Evolutionary conservation across 148 eudicot genomes (phyloP).

Genomic region (Cornus florida): DNA sequence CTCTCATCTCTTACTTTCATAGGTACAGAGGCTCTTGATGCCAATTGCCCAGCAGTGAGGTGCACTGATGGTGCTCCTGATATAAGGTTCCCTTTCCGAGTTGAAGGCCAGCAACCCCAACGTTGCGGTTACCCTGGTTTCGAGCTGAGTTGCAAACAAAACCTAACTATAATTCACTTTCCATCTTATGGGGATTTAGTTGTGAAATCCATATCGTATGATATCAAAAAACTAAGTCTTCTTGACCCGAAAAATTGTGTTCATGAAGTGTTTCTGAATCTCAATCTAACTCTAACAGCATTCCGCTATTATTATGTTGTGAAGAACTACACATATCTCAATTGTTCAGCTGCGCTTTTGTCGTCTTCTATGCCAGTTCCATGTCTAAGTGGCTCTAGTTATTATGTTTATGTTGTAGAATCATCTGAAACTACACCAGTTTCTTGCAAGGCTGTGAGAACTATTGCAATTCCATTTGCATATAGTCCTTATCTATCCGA

Average conservation of each 20-base stretch:
- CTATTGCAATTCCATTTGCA: constrained; percentile 35
- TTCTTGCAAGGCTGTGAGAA: constrained; percentile 30
- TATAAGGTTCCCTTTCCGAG: constrained; percentile 15
- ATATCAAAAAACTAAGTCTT: constrained; percentile 23
- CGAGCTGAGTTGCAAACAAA: constrained; percentile 28
- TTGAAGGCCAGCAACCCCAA: constrained; percentile 6
- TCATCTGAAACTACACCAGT: constrained; percentile 17
- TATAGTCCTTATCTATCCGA: constrained; percentile 39
- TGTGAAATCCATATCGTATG: constrained; percentile 38
- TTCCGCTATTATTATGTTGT: constrained; percentile 29
- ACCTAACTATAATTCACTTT: constrained; percentile 29
- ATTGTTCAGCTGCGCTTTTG: constrained; percentile 25
- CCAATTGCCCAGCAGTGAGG: constrained; percentile 1
- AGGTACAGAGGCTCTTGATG: background rate
- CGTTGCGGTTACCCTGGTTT: constrained; percentile 16
- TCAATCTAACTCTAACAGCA: constrained; percentile 26
- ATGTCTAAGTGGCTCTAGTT: constrained; percentile 24
- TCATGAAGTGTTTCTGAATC: constrained; percentile 38
- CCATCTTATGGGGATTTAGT: constrained; percentile 34
- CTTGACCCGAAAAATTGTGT: constrained; percentile 39
- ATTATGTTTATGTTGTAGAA: constrained; percentile 35
- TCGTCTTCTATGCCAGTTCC: constrained; percentile 29
- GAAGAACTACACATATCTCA: constrained; percentile 35
- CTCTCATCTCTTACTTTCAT: constrained; percentile 12
- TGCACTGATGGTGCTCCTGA: constrained; percentile 11